A percentile compares a stretch with the other conserved stretches of the same genome.
Conservation (phyloP, 192 early-diverging fungal genomes). For the Podila verticillata region DNA sequence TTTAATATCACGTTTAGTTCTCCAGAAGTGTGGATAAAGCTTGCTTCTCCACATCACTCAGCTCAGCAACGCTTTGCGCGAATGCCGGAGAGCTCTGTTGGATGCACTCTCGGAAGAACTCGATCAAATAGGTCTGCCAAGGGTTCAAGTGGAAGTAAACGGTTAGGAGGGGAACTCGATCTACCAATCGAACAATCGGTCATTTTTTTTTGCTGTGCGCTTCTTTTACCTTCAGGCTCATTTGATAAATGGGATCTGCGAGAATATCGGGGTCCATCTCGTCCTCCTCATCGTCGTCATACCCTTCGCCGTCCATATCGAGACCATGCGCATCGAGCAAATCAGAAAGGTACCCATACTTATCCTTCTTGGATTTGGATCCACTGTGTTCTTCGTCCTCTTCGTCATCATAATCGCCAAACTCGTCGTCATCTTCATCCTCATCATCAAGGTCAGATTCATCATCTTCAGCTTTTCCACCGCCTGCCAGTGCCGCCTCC, state of each 20-base stretch:
- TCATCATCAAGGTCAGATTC: constrained; percentile 46
- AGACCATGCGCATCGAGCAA: constrained; percentile 38
- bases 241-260: constrained; percentile 69
- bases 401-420: constrained; percentile 58
- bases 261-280: constrained; percentile 71
- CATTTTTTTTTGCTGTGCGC: no score
- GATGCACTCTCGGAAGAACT: constrained; percentile 62
- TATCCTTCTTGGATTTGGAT: background rate
- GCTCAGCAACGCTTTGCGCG: constrained; percentile 7
- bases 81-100: constrained; percentile 14
- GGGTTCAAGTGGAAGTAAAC: no score
- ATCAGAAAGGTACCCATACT: constrained; percentile 8
- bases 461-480: constrained; percentile 27
- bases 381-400: constrained; percentile 6
- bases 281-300: constrained; percentile 42
- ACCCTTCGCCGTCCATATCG: background rate
- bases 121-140: constrained; percentile 46
- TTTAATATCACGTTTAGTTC: background rate
- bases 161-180: no score
- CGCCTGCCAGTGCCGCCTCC: background rate
- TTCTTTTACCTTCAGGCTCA: constrained; percentile 59
- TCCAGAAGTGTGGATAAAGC: background rate
- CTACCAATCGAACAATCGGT: no score
- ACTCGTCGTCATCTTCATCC: constrained; percentile 57
- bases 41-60: constrained; percentile 18